Evolutionary conservation across 805 yeast species (phyloP).

Genomic region (Yamadazyma laniorum): DNA sequence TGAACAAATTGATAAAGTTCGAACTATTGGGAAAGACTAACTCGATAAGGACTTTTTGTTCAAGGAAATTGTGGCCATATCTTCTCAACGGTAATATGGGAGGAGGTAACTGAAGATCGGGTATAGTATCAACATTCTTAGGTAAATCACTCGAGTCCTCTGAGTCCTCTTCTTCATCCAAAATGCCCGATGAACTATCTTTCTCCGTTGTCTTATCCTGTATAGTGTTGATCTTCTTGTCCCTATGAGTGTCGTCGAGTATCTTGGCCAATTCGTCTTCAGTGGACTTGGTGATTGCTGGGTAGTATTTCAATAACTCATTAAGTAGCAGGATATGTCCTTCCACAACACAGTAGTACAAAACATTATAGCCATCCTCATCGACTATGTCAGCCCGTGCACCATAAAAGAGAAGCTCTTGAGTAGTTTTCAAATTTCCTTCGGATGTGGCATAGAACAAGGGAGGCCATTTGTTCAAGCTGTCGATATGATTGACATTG

Average conservation of each 20-base stretch:
- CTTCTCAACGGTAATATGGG: conserved; percentile 91
- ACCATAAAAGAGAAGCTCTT: conserved; percentile 66
- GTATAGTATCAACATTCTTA: conserved; percentile 65
- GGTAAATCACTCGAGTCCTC: conserved; percentile 37
- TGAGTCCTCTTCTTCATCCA: conserved; percentile 31
- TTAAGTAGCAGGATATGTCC: conserved; percentile 85
- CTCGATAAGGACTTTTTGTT: conserved; percentile 82
- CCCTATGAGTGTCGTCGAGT: conserved; percentile 3
- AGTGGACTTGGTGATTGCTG: conserved; percentile 11
- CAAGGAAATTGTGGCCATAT: conserved; percentile 94
- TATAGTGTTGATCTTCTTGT: conserved; percentile 1
- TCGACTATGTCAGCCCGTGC: conserved; percentile 71
- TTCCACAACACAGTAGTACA: conserved; percentile 91
- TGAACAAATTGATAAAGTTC: conserved; percentile 48
- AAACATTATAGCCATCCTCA: conserved; percentile 74
- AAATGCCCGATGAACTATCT: conserved; percentile 23
- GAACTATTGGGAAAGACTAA: conserved; percentile 56
- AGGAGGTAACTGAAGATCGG: conserved; percentile 90
- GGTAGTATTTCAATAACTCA: conserved; percentile 50
- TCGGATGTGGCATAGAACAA: conserved; percentile 85
- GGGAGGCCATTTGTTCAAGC: conserved; percentile 91
- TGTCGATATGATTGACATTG: conserved; percentile 75
- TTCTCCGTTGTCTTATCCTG: background rate
- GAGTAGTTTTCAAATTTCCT: conserved; percentile 72
- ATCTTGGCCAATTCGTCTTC: conserved; percentile 1